Evolutionary conservation across 192 early-diverging fungal species (phyloP).

Genomic region (Coemansia sp.): DNA sequence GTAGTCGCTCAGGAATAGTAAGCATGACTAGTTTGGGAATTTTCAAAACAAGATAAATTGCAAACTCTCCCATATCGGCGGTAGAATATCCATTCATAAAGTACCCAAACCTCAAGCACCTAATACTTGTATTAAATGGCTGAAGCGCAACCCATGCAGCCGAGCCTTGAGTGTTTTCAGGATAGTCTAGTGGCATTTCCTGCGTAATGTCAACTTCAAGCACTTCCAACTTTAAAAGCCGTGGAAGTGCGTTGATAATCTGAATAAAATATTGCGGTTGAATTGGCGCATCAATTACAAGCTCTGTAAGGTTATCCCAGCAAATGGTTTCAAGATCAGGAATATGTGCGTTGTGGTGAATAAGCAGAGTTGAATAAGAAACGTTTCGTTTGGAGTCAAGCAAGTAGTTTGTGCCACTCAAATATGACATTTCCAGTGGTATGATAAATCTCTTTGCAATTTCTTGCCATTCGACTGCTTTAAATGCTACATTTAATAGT

Average conservation of each 20-base stretch:
- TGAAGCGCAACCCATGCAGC: not conserved
- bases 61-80: not conserved
- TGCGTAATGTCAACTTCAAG: not conserved
- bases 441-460: not conserved
- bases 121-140: conserved; percentile 1
- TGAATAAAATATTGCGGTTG: not conserved
- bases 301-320: not conserved
- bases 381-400: not conserved
- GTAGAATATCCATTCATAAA: conserved; percentile 2
- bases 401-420: not conserved
- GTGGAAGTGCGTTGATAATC: not conserved
- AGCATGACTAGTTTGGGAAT: not conserved
- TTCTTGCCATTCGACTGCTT: not conserved
- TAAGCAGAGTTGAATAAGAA: not conserved
- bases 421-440: not conserved
- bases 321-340: not conserved
- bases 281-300: conserved; percentile 1
- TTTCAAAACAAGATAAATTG: not conserved
- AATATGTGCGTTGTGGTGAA: not conserved
- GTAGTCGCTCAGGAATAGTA: not conserved
- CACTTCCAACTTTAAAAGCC: conserved; percentile 1
- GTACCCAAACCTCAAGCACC: not conserved
- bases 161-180: not conserved
- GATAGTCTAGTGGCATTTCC: not conserved
- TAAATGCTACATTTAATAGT: not conserved